Evolutionary conservation across 2,329 filamentous ascomycete genomes (phyloP).

Genomic region (Alternaria sp.): DNA sequence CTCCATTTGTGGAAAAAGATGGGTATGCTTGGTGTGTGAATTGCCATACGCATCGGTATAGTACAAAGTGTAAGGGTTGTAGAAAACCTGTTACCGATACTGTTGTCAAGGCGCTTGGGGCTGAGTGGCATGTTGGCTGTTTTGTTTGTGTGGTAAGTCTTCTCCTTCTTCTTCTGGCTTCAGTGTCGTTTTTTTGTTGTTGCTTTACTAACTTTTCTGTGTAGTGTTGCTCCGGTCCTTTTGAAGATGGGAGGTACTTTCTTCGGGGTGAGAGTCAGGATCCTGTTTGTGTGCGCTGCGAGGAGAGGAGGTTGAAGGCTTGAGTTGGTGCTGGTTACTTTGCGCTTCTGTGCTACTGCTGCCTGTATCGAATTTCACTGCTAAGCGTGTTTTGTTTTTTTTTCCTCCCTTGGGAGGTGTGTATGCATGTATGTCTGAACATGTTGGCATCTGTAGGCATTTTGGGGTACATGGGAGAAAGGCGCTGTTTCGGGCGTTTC

Average conservation of each 20-base stretch:
- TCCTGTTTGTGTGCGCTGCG: slow-evolving; percentile 69
- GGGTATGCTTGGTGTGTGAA: slow-evolving; percentile 96
- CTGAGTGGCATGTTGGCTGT: slow-evolving; percentile 92
- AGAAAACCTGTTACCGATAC: slow-evolving; percentile 84
- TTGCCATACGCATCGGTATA: slow-evolving; percentile 91
- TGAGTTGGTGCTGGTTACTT: slow-evolving; percentile 33
- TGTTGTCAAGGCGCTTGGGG: slow-evolving; percentile 86
- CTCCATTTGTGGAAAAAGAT: slow-evolving; percentile 95
- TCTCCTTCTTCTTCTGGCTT: not conserved
- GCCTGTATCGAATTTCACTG: not conserved
- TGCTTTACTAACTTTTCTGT: not conserved
- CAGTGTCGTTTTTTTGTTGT: not conserved
- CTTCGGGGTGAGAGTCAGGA: slow-evolving; percentile 65
- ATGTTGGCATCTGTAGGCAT: not conserved
- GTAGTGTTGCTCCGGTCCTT: slow-evolving; percentile 67
- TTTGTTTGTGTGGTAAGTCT: slow-evolving; percentile 76
- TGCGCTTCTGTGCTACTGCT: not conserved
- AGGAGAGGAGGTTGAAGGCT: slow-evolving; percentile 69
- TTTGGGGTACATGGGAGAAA: not conserved
- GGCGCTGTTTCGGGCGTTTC: slow-evolving; percentile 13
- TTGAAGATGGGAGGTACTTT: slow-evolving; percentile 70
- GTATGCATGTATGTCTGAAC: not conserved
- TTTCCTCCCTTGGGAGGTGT: not conserved
- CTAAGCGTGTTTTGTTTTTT: not conserved
- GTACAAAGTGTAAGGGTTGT: slow-evolving; percentile 88